Percentiles rank a stretch among this genome's conserved stretches.
phyloP scores from a whole-genome alignment of 2,329 filamentous ascomycete genomes.

The Epichloe gansuensis region DNA sequence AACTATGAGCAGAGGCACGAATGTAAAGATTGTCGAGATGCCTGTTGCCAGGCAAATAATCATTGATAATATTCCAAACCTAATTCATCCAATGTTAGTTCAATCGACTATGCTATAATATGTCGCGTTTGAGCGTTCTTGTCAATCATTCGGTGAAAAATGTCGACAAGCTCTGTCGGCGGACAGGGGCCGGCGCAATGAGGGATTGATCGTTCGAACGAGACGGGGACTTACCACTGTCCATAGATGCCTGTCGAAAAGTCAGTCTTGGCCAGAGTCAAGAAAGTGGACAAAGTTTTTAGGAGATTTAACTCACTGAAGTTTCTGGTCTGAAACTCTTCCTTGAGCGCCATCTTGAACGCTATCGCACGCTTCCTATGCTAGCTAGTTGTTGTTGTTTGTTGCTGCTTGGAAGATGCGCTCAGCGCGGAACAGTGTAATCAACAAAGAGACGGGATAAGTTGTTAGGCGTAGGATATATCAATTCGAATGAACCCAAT shows the following conservation, averaged over 20 bases:
- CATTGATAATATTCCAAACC: conserved; percentile 59
- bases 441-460: not conserved
- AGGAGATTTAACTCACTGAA: conserved; percentile 45
- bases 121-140: not conserved
- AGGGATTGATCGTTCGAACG: not conserved
- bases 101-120: not conserved
- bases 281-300: conserved; percentile 4
- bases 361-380: conserved; percentile 1
- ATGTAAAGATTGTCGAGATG: conserved; percentile 53
- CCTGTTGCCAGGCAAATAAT: conserved; percentile 57
- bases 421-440: not conserved
- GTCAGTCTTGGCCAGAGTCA: conserved; percentile 1
- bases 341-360: conserved; percentile 54
- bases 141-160: not conserved
- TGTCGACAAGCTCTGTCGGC: not conserved
- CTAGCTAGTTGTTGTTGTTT: not conserved
- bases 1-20: conserved; percentile 33
- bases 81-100: conserved; percentile 18
- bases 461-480: not conserved
- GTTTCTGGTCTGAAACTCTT: conserved; percentile 60
- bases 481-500: not conserved
- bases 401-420: not conserved
- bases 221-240: conserved; percentile 49
- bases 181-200: not conserved
- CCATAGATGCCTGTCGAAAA: conserved; percentile 52